Conservation (phyloP, 257 asterid species). For the Solanum sitiens region DNA sequence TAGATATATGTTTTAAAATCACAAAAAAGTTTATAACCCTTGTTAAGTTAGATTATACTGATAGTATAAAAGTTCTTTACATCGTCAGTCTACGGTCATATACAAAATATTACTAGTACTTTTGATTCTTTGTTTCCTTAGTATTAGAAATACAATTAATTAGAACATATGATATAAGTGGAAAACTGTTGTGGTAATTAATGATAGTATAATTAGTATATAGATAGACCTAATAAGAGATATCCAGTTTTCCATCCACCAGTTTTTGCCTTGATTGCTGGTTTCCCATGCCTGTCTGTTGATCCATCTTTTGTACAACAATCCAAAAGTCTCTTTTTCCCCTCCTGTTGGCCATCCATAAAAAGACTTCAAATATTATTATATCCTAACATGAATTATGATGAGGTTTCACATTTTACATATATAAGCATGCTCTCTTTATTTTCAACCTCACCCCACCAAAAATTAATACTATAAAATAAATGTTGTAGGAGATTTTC, state of each 20-base stretch:
- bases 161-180: not conserved
- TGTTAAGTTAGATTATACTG: not conserved
- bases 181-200: not conserved
- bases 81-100: not conserved
- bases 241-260: slow-evolving; percentile 84
- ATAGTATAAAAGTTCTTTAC: not conserved
- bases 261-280: slow-evolving; percentile 44
- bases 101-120: not conserved
- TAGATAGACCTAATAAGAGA: slow-evolving; percentile 40
- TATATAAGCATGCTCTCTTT: not conserved
- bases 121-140: not conserved
- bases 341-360: slow-evolving; percentile 34
- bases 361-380: not conserved
- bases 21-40: not conserved
- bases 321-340: slow-evolving; percentile 21
- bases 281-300: slow-evolving; percentile 39
- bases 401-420: not conserved
- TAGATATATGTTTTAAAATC: not conserved
- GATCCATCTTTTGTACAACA: slow-evolving; percentile 58
- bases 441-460: not conserved
- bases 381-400: not conserved
- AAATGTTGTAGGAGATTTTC: not conserved
- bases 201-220: not conserved
- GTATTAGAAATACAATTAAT: not conserved
- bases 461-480: not conserved